A percentile compares a stretch with the other conserved stretches of the same genome.
These are phyloP conservation scores for Flaveria robusta DNA, from an alignment of 129 eudicot genomes.

Conservation along the genomic window DNA sequence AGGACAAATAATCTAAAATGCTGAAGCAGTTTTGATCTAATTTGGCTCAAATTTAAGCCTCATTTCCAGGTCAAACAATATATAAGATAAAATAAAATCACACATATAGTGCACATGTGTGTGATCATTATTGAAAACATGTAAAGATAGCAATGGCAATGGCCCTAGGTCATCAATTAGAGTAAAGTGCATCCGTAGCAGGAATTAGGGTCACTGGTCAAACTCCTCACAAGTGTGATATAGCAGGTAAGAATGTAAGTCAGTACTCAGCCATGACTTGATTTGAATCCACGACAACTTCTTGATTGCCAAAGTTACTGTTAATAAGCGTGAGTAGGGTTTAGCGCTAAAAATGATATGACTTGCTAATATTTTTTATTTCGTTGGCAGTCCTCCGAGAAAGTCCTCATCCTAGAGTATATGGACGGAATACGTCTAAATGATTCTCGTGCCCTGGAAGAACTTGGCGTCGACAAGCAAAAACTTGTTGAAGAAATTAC, in stretches of 20 bases:
- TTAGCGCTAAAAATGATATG: neutral
- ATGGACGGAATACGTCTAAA: slow-evolving; percentile 95
- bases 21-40: neutral
- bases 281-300: neutral
- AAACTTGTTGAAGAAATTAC: slow-evolving; percentile 98
- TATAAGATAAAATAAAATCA: neutral
- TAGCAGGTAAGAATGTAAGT: neutral
- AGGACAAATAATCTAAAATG: neutral
- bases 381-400: slow-evolving; percentile 75
- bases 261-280: slow-evolving; percentile 11
- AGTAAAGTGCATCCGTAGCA: neutral
- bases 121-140: neutral
- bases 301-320: neutral
- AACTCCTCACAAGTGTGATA: slow-evolving; percentile 1
- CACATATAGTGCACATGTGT: neutral
- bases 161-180: neutral
- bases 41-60: neutral
- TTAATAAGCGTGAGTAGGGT: neutral
- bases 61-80: neutral
- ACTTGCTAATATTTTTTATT: slow-evolving; percentile 25
- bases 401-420: slow-evolving; percentile 82
- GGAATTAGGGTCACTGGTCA: slow-evolving; percentile 1
- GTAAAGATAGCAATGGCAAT: slow-evolving; percentile 3
- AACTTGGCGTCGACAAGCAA: slow-evolving; percentile 80
- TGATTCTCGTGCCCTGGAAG: slow-evolving; percentile 67